Percentiles rank a stretch among this genome's conserved stretches.
These are phyloP conservation scores for Dysphania ambrosioides DNA, from an alignment of 148 eudicot species.

Conservation along the genomic window DNA sequence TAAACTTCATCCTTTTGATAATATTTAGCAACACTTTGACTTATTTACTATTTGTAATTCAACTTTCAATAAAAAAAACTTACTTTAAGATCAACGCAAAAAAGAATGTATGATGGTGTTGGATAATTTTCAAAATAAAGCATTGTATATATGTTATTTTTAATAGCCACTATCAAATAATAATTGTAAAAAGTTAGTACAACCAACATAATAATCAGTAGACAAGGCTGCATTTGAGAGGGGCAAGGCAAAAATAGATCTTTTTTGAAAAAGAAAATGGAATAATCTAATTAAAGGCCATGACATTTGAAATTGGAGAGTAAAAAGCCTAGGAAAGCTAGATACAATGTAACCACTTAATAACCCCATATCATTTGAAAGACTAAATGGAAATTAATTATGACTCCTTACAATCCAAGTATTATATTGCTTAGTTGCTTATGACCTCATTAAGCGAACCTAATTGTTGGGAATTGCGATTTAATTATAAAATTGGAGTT, in stretches of 20 bases:
- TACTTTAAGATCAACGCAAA: too few relatives aligned
- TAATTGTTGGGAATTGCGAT: slow-evolving; percentile 21
- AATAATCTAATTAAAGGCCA: too few relatives aligned
- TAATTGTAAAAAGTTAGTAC: too few relatives aligned
- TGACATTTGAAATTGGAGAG: neutral
- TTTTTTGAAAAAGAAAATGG: neutral
- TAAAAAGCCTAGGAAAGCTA: neutral
- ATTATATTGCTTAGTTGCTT: neutral
- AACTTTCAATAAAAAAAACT: too few relatives aligned
- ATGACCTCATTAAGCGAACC: slow-evolving; percentile 23
- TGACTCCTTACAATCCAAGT: neutral
- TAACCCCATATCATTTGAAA: neutral
- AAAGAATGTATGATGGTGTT: too few relatives aligned
- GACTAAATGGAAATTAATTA: neutral
- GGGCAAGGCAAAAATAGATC: neutral
- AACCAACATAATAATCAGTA: too few relatives aligned
- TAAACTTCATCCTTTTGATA: too few relatives aligned
- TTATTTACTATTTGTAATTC: too few relatives aligned
- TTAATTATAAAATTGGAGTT: neutral
- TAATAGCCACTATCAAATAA: too few relatives aligned
- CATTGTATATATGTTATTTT: too few relatives aligned
- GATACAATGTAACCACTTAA: slow-evolving; percentile 19
- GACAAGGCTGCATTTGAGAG: neutral
- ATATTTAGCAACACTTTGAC: too few relatives aligned
- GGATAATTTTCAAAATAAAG: too few relatives aligned